Conservation (phyloP, 306 rosid species). For the Cicer yamashitae region DNA sequence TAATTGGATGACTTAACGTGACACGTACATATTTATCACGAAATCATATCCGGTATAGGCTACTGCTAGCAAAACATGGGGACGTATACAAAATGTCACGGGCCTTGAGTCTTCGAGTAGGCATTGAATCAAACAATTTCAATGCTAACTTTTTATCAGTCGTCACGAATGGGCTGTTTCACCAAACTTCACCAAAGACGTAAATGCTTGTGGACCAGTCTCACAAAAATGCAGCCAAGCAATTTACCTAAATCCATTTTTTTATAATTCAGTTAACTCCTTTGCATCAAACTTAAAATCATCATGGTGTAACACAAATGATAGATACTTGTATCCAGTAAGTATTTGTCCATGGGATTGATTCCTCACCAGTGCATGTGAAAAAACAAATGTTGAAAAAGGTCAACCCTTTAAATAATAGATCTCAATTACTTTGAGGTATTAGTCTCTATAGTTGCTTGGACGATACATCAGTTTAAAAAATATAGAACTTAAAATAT, state of each 20-base stretch:
- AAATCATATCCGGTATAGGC: background rate
- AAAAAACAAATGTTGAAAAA: no score
- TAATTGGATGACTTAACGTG: background rate
- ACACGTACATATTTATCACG: slow-evolving; percentile 4
- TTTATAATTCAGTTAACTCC: background rate
- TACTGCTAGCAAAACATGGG: background rate
- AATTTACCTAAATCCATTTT: background rate
- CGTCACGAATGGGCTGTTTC: slow-evolving; percentile 5
- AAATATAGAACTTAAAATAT: background rate
- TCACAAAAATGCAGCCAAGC: background rate
- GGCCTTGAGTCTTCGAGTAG: slow-evolving; percentile 29
- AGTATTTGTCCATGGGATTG: no score
- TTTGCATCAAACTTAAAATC: background rate
- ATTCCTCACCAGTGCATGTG: no score
- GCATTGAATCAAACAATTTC: slow-evolving; percentile 1
- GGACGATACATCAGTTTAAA: no score
- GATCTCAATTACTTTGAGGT: no score
- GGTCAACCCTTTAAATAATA: no score
- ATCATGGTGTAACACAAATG: no score
- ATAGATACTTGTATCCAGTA: no score
- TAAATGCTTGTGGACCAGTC: slow-evolving; percentile 12
- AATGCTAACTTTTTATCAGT: background rate
- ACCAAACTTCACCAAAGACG: background rate
- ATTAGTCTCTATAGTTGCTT: no score
- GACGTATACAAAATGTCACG: slow-evolving; percentile 13